phyloP scores from a whole-genome alignment of 2,329 filamentous ascomycete genomes.

The Aspergillus fijiensis region DNA sequence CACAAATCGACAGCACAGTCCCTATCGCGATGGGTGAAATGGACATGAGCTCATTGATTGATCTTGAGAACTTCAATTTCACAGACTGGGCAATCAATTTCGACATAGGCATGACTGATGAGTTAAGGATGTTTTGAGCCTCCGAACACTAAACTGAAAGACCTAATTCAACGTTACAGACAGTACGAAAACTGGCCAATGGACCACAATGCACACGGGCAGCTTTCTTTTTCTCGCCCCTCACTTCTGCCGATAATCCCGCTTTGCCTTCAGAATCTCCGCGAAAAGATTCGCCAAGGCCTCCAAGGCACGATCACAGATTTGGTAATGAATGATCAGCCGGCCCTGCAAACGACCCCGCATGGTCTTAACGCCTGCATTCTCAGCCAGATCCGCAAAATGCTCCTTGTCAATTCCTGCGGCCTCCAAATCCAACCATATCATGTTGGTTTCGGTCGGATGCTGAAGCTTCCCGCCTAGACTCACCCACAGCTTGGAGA shows the following conservation, averaged over 20 bases:
- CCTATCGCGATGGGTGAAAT: neutral
- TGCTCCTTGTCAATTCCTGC: too few relatives aligned
- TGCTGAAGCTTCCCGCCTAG: conserved; percentile 60
- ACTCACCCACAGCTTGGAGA: conserved; percentile 61
- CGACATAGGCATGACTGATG: neutral
- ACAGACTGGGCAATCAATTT: neutral
- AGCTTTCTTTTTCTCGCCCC: neutral
- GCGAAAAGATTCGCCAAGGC: neutral
- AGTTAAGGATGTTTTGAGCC: neutral
- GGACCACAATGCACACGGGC: too few relatives aligned
- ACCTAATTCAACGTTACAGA: neutral
- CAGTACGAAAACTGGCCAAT: too few relatives aligned
- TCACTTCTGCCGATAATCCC: neutral
- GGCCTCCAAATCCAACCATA: conserved; percentile 1
- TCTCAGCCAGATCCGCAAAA: too few relatives aligned
- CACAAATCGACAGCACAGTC: neutral
- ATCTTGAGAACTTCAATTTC: neutral
- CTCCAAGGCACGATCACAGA: neutral
- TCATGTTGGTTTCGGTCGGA: conserved; percentile 19
- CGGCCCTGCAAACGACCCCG: neutral
- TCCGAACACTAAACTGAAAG: too few relatives aligned
- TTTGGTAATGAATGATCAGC: neutral
- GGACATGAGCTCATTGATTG: neutral
- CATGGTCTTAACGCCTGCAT: neutral
- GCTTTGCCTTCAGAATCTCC: neutral